Evolutionary conservation across 2,329 filamentous ascomycete genomes (phyloP), one percentile per base, ranked within the genome.

Genomic region (Cercospora sp.): DNA sequence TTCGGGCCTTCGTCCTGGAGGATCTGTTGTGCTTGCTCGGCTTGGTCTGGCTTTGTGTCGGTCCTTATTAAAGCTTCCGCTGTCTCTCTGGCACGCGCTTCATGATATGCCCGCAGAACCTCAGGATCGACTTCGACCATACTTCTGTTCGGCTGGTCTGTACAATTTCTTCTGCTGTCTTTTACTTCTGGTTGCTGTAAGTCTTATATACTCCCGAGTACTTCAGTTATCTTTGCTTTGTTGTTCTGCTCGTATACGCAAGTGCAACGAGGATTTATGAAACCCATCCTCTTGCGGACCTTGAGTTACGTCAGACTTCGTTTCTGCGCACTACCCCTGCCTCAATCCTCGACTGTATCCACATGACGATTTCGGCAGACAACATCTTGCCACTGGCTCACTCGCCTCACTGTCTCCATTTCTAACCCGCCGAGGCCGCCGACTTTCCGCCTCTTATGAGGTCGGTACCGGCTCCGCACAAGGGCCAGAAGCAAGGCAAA

Each of bases 11-110:
- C 57, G 64, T 61, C 58, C 40, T 66, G 64, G 40, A 66, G 26
- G 16, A 61, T 61, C 28, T 40, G 18, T 55, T 66, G 55, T 12
- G 64, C 64, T 37, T 61, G 64, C 21, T 61, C 64, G 40, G 64
- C 64, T 43, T 43, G 40, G 43, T 61, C 64, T 49, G 64, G 64
- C n/a, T 37, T 61, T 7, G 57, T 43, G 7, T 61, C 64, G 30
- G 57, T 61, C 57, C 34, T 60, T 43, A 66, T 43, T 16, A 66
- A 32, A 26, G 64, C 64, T 45, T 61, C 57, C 16, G 64, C 64
- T 12, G 64, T 61, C 34, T 66, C 64, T 53, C 60, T 61, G 28
- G 64, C 64, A 43, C 64, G 64, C 10, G 57, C 58, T 37, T 66
- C 43, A 30, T 53, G 57, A 18, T 66, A 66, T 57, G 57, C 64